Evolutionary conservation across 345 rosid genomes (phyloP), one percentile per base, ranked within the genome.

Genomic region (Populus simonii): DNA sequence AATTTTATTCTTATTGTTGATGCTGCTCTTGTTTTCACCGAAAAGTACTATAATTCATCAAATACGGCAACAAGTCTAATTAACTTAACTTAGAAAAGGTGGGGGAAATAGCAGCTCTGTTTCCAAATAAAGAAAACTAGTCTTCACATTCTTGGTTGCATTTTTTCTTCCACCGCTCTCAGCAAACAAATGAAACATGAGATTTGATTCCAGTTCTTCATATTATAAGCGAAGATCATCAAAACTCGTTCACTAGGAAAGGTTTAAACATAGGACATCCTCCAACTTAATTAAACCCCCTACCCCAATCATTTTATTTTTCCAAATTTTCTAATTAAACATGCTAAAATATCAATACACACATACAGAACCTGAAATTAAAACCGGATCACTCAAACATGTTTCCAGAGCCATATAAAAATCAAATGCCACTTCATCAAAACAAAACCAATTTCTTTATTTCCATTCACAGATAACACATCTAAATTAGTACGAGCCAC

Each of bases 151-250:
- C 71, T 61, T 47, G 47, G 25, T 33, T 65, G 63, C 63, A 22
- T 33, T 76, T 68, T 77, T 74, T 36, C 63, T 66, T 76, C 18
- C 53, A 25, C 43, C 39, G 71, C 68, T 59, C 83, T 75, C 66
- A 45, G 80, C 68, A 65, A 78, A 71, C 80, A 43, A 72, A 33
- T 41, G 38, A 72, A 49, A 7, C 11, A 25, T 68, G 39, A 53
- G 33, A n/a, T 77, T 43, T 5, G 8, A 39, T 3, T 5, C 5
- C 4, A 12, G 23, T 2, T 53, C 27, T 69, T 27, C 2, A 6
- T 68, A 35, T n/a, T 57, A 57, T 57, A 57, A 3, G 63, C 15
- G 15, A 9, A n/a, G 65, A 59, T n/a, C 65, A 59, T 39, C 59
- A n/a, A 7, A 18, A 22, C 4, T 33, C 63, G 2, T 49, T 53